Base-by-base conservation (phyloP, 352 stramenopile genomes). In the Phytophthora pini region DNA sequence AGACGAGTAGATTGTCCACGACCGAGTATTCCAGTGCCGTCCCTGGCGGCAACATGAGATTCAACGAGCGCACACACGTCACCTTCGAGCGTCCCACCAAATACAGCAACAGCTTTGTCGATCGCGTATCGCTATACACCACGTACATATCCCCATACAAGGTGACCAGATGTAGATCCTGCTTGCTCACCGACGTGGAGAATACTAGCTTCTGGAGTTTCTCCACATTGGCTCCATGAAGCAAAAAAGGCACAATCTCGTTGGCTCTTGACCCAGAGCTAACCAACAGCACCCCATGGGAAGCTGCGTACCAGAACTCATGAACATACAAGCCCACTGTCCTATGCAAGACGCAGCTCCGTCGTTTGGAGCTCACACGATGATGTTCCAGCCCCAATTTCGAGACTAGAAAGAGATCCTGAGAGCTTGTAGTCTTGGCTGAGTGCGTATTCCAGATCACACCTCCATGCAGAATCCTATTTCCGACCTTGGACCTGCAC, bases 1-100 rank as follows among this genome's bases (percentile, higher is more conserved):
- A 93, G 5, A 92, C 83, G 5, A 95, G 78, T 46, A 95, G 43
- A 47, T 95, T 90, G 70, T 95, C 87, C 34, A 95, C 82, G 5
- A 93, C 83, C 4, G 87, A 95, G 61, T 81, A 90, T 56, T 88
- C 73, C 24, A 92, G 46, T 22, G 71, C 67, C 6, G 82, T 88
- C 13, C 77, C 76, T 0, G 77, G 71, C 0, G 86, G 82, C 27
- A 95, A 59, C 77, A 90, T 76, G 8, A 95, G 56, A 41, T 91
- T 82, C 7, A 94, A 65, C 38, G 87, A 91, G 10, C 80, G 84
- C 54, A 92, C 84, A 62, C 87, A 95, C 38, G 79, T 69, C 17
- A 92, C 81, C 56, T 89, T 90, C 2, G 64, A 78, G 31, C 74
- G 69, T 36, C 71, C 62, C n/a, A 94, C 58, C n/a, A 80, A 54